phyloP scores from a whole-genome alignment of 1,139 yeast genomes.

The Candida albicans region DNA sequence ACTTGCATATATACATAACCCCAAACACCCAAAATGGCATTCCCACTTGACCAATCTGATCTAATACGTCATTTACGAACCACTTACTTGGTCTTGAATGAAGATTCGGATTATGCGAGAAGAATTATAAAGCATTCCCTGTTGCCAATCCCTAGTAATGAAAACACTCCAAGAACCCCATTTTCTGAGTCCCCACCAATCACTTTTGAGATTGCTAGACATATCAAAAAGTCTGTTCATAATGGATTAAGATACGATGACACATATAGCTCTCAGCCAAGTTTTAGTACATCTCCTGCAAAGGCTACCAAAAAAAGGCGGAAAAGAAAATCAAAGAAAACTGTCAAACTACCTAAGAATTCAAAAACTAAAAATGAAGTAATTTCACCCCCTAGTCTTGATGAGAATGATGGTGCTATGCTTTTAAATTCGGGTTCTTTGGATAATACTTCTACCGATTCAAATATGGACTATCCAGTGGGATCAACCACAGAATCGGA shows the following conservation, averaged over 20 bases:
- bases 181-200: conserved; percentile 38
- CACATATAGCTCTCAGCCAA: neutral
- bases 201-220: conserved; percentile 28
- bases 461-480: conserved; percentile 3
- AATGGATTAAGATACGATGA: conserved; percentile 2
- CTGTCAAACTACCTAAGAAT: neutral
- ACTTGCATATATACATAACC: neutral
- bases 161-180: conserved; percentile 1
- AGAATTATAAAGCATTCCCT: conserved; percentile 22
- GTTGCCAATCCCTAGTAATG: conserved; percentile 12
- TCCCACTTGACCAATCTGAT: conserved; percentile 34
- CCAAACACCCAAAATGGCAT: conserved; percentile 29
- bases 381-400: neutral
- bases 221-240: conserved; percentile 17
- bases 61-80: conserved; percentile 34
- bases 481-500: neutral
- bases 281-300: neutral
- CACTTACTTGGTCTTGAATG: conserved; percentile 28
- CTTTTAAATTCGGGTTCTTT: neutral
- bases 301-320: neutral
- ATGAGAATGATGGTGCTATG: neutral
- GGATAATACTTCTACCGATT: conserved; percentile 3
- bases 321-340: neutral
- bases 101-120: conserved; percentile 26
- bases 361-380: neutral